Evolutionary conservation across 2,329 filamentous ascomycete genomes (phyloP), one percentile per base, ranked within the genome.

Genomic region (Colletotrichum aenigma): DNA sequence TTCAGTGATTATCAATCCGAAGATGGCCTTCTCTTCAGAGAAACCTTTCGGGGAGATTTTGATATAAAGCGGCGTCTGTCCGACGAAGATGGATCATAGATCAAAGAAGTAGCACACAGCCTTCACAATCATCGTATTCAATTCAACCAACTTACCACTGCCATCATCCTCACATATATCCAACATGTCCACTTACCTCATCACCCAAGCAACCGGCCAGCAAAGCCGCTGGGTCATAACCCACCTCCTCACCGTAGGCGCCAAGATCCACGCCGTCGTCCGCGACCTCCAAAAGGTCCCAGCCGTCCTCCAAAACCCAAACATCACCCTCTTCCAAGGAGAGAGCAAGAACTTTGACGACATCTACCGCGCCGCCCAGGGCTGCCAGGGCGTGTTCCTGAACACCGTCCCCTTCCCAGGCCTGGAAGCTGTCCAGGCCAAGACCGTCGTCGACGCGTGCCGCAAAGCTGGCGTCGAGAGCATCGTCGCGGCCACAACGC

Each of bases 251-350:
- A 72, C 76, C 24, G 79, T 83, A 1, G 83, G 83, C 13, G 80
- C 78, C 55, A 83, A 82, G 24, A 73, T 86, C 66, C 84, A 86
- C 38, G 84, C 82, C 0, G 70, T 86, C 5, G 84, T 85, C 1
- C 84, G 84, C 61, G 77, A 86, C 60, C 80, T 79, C 7, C 64
- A 81, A n/a, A 84, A 83, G 28, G 65, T 81, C 6, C 81, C 82
- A 1, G 8, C 73, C 1, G 43, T 79, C 68, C 76, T 85, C 16
- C 67, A 81, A 4, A 26, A 76, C 9, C 77, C 79, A 0, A 77
- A 77, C 6, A 79, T 85, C 48, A 84, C 81, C 0, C 10, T 86
- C 24, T 85, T 86, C 75, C 76, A 85, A 66, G 84, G 84, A 10
- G 82, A 85, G 15, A 85, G 81, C 77, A 78, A 75, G 8, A 80